Base-by-base conservation (phyloP, 176 grass and related monocot species). In the Leersia perrieri region DNA sequence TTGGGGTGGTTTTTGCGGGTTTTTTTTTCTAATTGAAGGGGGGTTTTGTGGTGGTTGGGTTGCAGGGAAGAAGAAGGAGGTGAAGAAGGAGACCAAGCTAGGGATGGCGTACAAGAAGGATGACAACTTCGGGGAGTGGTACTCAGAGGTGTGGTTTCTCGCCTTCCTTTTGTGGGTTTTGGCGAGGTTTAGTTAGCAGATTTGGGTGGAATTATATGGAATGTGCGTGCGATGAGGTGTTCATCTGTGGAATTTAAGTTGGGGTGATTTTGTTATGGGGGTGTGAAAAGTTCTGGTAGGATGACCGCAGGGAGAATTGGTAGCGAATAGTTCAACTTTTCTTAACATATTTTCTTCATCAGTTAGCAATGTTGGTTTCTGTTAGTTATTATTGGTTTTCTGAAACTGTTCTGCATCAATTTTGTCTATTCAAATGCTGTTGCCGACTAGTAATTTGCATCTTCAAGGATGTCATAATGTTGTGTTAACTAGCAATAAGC, bases 21-120 rank as follows among this genome's bases (percentile, higher is more conserved):
- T 53, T 4, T 25, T 58, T 58, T 11, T 58, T 25, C 9, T 57
- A 2, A n/a, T 32, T 60, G 72, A 58, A 57, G 29, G 49, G 27
- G 34, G 47, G 26, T 41, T 7, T 41, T 1, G 41, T 80, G 60
- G 4, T 40, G 25, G 0, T 3, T 65, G 67, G 14, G 18, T 81
- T 72, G 27, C 73, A 85, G 89, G 87, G 68, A 97, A 84, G 76
- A 94, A 97, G 92, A 94, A 97, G 90, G 89, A 97, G 76, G 88
- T 97, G 65, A 97, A 97, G 86, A 97, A 97, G 87, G 95, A 97
- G 77, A 97, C 95, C 5, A 88, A 91, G 64, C 88, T 97, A 5
- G 92, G 95, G 35, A 85, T 97, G 90, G 87, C 86, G 7, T 86
- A 76, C 64, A 97, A 94, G 86, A 97, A 97, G 74, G 88, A 92